These are phyloP conservation scores for Cucumis hystrix DNA, from an alignment of 306 rosid species.

Conservation along the genomic window DNA sequence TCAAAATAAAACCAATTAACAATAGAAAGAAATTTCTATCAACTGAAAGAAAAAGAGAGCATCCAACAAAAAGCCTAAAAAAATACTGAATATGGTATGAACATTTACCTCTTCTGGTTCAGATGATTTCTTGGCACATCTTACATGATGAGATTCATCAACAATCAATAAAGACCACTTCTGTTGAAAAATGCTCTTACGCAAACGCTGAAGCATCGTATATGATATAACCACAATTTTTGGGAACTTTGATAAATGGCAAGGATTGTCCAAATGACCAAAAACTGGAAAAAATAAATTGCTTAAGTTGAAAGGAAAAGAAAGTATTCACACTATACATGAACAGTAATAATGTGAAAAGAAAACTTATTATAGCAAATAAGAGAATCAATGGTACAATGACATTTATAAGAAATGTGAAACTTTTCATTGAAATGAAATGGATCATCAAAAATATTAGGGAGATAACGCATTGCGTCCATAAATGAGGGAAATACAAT, in stretches of 20 bases:
- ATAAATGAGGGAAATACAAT: neutral
- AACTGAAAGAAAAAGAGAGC: neutral
- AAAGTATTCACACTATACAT: neutral
- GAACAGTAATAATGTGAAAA: neutral
- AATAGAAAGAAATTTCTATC: neutral
- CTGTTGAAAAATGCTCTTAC: conserved; percentile 62
- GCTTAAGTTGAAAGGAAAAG: conserved; percentile 6
- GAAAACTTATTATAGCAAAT: neutral
- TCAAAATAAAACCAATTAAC: neutral
- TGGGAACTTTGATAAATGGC: conserved; percentile 51
- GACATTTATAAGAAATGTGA: neutral
- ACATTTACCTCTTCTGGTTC: conserved; percentile 76
- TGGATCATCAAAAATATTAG: neutral
- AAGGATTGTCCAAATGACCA: conserved; percentile 81
- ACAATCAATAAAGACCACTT: conserved; percentile 81
- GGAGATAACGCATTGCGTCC: neutral
- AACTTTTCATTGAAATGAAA: neutral
- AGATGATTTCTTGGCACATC: conserved; percentile 61
- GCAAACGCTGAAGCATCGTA: conserved; percentile 81
- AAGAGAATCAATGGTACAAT: neutral
- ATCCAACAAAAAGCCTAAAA: neutral
- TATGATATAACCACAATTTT: conserved; percentile 82
- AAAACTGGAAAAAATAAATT: conserved; percentile 46
- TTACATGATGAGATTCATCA: conserved; percentile 91
- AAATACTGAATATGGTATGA: conserved; percentile 2